Evolutionary conservation across 345 rosid species (phyloP), one percentile per base, ranked within the genome.

Genomic region (Corchorus capsularis): DNA sequence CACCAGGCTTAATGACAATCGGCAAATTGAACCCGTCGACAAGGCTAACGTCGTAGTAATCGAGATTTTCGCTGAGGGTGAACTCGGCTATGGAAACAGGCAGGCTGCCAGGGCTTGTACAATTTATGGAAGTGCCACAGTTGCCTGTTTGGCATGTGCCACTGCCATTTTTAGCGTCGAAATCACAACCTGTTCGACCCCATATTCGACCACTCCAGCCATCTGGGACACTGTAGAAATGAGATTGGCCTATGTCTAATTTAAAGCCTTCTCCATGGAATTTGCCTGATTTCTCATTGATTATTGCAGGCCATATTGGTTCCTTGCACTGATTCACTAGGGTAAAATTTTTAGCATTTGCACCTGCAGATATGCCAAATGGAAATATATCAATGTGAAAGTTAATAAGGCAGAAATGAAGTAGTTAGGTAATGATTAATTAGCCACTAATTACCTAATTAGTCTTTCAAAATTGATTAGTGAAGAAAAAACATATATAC

Each of bases 1-100:
- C 79, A 0, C 81, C 39, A 20, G 91, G 89, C 19, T 69, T 79
- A 52, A 91, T 57, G 19, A 73, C 70, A 6, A 87, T 47, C 8
- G 93, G 93, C 50, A 91, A 50, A 64, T 89, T 91, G 63, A 86
- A 91, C 3, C 94, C 94, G 69, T 85, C 88, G 14, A 91, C 94
- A 1, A 89, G 91, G 84, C 94, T 91, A 46, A 89, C 85, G 65
- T 87, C 93, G 4, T 87, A 91, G 39, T 65, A 91, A 50, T 89
- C 92, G 0, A 11, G 27, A 1, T 75, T 77, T 0, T 63, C 62
- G 20, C 86, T 86, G 1, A 91, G 84, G 34, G 92, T 87, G 70
- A 91, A 83, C 62, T 89, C 89, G 0, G 88, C 93, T 8, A 89
- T 75, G n/a, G 93, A 46, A 62, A 80, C 85, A 0, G 94, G 94